These are phyloP conservation scores for Begonia peltatifolia DNA, from an alignment of 306 rosid genomes.

Conservation along the genomic window DNA sequence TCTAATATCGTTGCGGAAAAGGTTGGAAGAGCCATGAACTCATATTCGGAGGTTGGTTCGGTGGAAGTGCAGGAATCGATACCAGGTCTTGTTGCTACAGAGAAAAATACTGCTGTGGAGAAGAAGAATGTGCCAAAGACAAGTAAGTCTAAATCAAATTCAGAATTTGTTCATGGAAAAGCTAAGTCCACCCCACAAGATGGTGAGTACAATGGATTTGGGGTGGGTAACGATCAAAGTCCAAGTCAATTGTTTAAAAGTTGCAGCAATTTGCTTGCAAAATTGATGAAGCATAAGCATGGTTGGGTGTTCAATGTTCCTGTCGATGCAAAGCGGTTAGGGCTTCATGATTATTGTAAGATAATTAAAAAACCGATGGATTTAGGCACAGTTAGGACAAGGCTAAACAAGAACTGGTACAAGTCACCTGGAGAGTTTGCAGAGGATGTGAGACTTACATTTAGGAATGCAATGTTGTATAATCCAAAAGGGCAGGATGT, in stretches of 20 bases:
- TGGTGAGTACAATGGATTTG: conserved; percentile 28
- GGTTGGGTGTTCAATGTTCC: conserved; percentile 89
- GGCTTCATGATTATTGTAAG: conserved; percentile 62
- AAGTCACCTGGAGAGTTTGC: conserved; percentile 76
- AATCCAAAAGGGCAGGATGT: conserved; percentile 83
- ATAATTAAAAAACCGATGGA: conserved; percentile 82
- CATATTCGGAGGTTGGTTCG: conserved; percentile 18
- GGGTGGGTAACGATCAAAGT: conserved; percentile 30
- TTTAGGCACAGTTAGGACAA: conserved; percentile 66
- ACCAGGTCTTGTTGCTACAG: conserved; percentile 20
- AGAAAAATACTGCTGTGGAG: conserved; percentile 34
- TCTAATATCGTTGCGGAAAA: conserved; percentile 23
- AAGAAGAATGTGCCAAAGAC: conserved; percentile 46
- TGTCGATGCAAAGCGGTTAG: conserved; percentile 66
- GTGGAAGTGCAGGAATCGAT: conserved; percentile 6
- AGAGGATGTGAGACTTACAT: conserved; percentile 83
- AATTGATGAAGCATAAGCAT: conserved; percentile 80
- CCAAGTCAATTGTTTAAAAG: conserved; percentile 37
- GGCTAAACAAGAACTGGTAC: conserved; percentile 62
- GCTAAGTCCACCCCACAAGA: conserved; percentile 36
- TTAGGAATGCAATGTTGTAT: conserved; percentile 76
- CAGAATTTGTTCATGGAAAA: conserved; percentile 35
- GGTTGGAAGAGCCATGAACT: conserved; percentile 16
- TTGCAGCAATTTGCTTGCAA: conserved; percentile 60
- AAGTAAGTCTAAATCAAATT: conserved; percentile 26